Evolutionary conservation across 2,329 filamentous ascomycete genomes (phyloP).

Genomic region (Paraconiothyrium sp.): DNA sequence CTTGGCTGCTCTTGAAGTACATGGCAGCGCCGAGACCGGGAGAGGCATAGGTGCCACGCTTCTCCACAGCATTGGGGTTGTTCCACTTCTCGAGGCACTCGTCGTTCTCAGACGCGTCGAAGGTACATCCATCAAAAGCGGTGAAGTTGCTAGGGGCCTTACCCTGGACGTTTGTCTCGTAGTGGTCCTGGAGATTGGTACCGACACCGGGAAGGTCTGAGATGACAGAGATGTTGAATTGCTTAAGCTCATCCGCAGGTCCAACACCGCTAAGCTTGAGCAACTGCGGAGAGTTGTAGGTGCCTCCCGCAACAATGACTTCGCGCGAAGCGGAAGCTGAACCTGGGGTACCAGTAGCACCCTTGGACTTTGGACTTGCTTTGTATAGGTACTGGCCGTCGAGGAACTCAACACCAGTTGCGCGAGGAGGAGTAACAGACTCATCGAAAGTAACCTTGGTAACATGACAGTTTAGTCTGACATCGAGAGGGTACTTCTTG

Average conservation of each 20-base stretch:
- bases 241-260: conserved; percentile 59
- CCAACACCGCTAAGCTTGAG: conserved; percentile 71
- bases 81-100: conserved; percentile 62
- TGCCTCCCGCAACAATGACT: conserved; percentile 51
- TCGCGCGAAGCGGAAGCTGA: conserved; percentile 18
- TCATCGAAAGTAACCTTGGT: conserved; percentile 18
- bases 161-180: conserved; percentile 46
- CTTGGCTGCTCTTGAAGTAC: conserved; percentile 52
- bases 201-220: conserved; percentile 68
- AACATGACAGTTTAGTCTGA: conserved; percentile 66
- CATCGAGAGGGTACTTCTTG: conserved; percentile 65
- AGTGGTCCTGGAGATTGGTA: conserved; percentile 70
- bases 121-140: conserved; percentile 52
- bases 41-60: conserved; percentile 64
- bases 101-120: conserved; percentile 50
- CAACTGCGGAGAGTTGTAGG: conserved; percentile 70
- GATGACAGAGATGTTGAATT: conserved; percentile 62
- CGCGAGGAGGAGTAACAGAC: conserved; percentile 13
- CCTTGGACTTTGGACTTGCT: conserved; percentile 1
- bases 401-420: conserved; percentile 13
- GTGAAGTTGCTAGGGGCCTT: conserved; percentile 37
- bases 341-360: conserved; percentile 47
- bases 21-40: conserved; percentile 64
- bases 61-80: conserved; percentile 54
- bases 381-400: conserved; percentile 11